Conservation (phyloP, 768 basidiomycete species). For the Pilatotrama ljubarskyi region DNA sequence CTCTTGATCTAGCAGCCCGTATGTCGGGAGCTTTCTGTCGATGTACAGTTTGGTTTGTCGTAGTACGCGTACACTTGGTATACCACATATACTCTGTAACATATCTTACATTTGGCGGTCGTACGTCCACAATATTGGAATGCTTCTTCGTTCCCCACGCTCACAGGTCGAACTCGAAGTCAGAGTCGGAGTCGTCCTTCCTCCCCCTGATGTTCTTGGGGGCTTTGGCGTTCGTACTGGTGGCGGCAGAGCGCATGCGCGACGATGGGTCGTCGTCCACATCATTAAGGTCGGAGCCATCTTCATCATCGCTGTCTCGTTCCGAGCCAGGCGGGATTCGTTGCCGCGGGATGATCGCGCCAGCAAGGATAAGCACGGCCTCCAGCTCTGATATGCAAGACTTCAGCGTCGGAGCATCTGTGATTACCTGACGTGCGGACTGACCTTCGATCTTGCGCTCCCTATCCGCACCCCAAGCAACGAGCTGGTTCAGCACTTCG, state of each 20-base stretch:
- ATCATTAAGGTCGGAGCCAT: constrained; percentile 48
- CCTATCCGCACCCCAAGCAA: constrained; percentile 80
- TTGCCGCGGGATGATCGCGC: constrained; percentile 62
- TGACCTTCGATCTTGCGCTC: constrained; percentile 79
- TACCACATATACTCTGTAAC: background rate
- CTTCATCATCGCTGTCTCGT: constrained; percentile 24
- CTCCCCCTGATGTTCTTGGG: constrained; percentile 59
- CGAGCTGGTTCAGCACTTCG: constrained; percentile 83
- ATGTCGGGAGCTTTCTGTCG: background rate
- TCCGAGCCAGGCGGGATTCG: constrained; percentile 34
- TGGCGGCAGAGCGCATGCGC: constrained; percentile 55
- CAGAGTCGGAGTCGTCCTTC: constrained; percentile 73
- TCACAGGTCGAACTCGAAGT: constrained; percentile 52
- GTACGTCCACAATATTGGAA: too few relatives aligned
- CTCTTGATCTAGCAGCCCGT: background rate
- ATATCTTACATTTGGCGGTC: background rate
- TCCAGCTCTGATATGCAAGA: constrained; percentile 58
- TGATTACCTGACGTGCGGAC: constrained; percentile 18
- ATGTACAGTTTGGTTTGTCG: background rate
- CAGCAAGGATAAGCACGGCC: constrained; percentile 62
- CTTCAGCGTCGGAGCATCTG: background rate
- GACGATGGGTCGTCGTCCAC: constrained; percentile 51
- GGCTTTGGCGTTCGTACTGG: constrained; percentile 51
- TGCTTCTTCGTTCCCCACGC: background rate
- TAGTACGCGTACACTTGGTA: background rate